A percentile compares a stretch with the other conserved stretches of the same genome.
These are phyloP conservation scores for Casuarina cunninghamiana DNA, from an alignment of 306 rosid species.

Conservation along the genomic window DNA sequence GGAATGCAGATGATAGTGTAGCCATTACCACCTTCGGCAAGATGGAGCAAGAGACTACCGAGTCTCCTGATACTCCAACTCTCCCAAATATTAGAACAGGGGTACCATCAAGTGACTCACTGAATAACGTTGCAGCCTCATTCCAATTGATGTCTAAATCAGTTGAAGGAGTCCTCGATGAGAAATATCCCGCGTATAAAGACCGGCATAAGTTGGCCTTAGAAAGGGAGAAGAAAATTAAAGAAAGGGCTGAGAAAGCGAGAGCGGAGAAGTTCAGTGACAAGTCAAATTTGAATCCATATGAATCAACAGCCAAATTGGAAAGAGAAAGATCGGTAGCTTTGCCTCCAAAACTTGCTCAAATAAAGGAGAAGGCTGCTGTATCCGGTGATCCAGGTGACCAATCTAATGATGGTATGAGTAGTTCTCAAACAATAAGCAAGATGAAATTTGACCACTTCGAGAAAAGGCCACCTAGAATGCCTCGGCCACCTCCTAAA, in stretches of 20 bases:
- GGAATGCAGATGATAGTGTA: slow-evolving; percentile 71
- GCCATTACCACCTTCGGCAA: slow-evolving; percentile 85
- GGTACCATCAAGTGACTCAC: slow-evolving; percentile 54
- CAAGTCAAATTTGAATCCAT: slow-evolving; percentile 42
- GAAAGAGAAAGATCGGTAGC: slow-evolving; percentile 47
- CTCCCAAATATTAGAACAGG: slow-evolving; percentile 51
- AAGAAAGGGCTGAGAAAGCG: slow-evolving; percentile 85
- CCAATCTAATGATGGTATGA: slow-evolving; percentile 56
- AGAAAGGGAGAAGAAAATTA: slow-evolving; percentile 78
- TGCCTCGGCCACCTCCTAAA: slow-evolving; percentile 90
- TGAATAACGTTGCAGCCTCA: slow-evolving; percentile 70
- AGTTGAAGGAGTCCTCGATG: slow-evolving; percentile 70
- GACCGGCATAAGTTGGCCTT: slow-evolving; percentile 91
- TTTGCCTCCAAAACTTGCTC: slow-evolving; percentile 76
- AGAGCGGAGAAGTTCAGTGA: slow-evolving; percentile 76
- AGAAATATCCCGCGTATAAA: slow-evolving; percentile 89
- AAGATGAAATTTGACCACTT: slow-evolving; percentile 79
- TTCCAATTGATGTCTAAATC: slow-evolving; percentile 98
- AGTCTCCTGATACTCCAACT: slow-evolving; percentile 64
- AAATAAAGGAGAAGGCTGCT: slow-evolving; percentile 66
- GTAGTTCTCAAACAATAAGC: slow-evolving; percentile 63
- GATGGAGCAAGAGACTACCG: slow-evolving; percentile 52
- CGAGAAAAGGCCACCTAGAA: slow-evolving; percentile 88
- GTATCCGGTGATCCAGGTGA: slow-evolving; percentile 50
- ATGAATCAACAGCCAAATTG: slow-evolving; percentile 36